Base-by-base conservation (phyloP, 2,329 filamentous ascomycete species). In the Penicillium sp. region DNA sequence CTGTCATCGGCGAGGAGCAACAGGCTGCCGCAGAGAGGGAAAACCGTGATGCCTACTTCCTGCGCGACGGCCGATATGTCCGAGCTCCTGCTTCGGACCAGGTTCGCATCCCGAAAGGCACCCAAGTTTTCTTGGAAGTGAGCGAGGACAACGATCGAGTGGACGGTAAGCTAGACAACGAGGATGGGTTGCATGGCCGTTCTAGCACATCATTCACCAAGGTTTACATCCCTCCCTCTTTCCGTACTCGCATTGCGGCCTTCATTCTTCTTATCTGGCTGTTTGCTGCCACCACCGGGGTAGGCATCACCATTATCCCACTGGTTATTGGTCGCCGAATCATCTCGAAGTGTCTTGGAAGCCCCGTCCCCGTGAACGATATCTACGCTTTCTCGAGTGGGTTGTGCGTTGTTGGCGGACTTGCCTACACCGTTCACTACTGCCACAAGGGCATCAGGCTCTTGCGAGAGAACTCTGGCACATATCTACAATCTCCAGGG, bases 321-420 rank as follows among this genome's bases (percentile, higher is more conserved):
- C 82, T 99, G 3, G 80, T 96, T 6, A 86, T 96, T 67, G 94
- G 94, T 2, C 88, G 94, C 24, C 82, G 81, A 53, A 81, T 97
- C 57, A 90, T 97, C 69, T 85, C 87, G 43, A 77, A 82, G 24
- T 75, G 92, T 29, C 85, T 96, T 37, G 90, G 91, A 4, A 75
- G 80, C 0, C 82, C 89, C 57, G 83, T 90, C 44, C 84, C 84
- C 36, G 89, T 93, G 68, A 99, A 97, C 73, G 94, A 99, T 71
- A 89, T 99, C 23, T 97, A 99, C 67, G 93, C 94, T 11, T 96
- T 97, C 71, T 96, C 91, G 48, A 86, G 94, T 26, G 94, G 94
- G 13, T 83, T 96, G 36, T 96, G 95, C 69, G 79, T 91, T 23
- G 79, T 96, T 4, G 91, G 90, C 10, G 85, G 84, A 3, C 67